Conservation (phyloP, 345 rosid genomes). For the Gossypium rotundifolium region DNA sequence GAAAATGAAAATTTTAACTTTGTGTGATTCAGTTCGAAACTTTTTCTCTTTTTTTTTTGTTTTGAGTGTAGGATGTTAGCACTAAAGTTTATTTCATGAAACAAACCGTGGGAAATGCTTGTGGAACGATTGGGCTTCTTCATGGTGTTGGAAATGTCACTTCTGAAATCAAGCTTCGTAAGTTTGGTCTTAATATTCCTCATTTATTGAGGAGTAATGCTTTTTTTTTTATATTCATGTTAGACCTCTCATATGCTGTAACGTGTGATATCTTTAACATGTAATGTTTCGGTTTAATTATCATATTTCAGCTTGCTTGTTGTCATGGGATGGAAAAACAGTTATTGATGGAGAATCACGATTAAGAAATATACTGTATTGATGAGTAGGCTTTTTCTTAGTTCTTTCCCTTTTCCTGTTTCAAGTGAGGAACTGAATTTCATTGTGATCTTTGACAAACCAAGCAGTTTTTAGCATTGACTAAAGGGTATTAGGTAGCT, state of each 20-base stretch:
- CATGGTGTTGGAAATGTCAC: slow-evolving; percentile 85
- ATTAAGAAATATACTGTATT: not conserved
- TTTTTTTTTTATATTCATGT: not conserved
- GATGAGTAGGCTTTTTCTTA: not conserved
- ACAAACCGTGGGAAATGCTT: slow-evolving; percentile 97
- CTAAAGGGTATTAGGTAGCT: not conserved
- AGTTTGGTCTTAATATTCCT: slow-evolving; percentile 22
- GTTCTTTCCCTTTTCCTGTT: not conserved
- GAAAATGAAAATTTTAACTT: not conserved
- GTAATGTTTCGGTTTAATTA: not conserved
- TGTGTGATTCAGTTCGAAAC: not conserved
- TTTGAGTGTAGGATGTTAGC: slow-evolving; percentile 43
- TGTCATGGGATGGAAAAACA: not conserved
- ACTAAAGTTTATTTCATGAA: slow-evolving; percentile 81
- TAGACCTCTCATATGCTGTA: not conserved
- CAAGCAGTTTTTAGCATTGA: not conserved
- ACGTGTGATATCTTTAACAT: not conserved
- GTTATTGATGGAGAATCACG: not conserved
- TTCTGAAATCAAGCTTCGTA: slow-evolving; percentile 68
- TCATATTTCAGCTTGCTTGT: not conserved
- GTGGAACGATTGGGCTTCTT: slow-evolving; percentile 96
- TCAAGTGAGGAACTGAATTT: not conserved
- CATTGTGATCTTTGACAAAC: not conserved
- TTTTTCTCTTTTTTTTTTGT: not conserved
- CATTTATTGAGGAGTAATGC: not conserved